Evolutionary conservation across 345 rosid species (phyloP), one percentile per base, ranked within the genome.

Genomic region (Nasturtium officinale): DNA sequence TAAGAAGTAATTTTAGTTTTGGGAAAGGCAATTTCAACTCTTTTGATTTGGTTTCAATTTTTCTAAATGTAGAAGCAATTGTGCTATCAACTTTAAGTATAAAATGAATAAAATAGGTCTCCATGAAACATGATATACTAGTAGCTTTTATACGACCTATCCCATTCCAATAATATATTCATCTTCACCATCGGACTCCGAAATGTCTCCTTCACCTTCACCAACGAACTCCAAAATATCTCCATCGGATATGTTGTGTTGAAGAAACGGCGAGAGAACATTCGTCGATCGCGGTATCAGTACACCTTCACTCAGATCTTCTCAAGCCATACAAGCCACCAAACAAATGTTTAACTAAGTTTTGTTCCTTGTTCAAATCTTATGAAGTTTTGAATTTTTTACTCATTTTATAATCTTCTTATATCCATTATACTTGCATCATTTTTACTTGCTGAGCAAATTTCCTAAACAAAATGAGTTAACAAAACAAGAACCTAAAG

Each of bases 191-290:
- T 23, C 25, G 25, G 25, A 23, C 25, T 23, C 25, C 25, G 25
- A 23, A 23, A 23, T 23, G 25, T 23, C 25, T 23, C 25, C 25
- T 1, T 23, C 25, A 1, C 25, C 25, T 23, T 23, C 25, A 23
- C 25, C 25, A 23, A 1, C 25, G 25, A 1, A 23, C 25, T 23
- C 25, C 25, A 55, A 45, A 47, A 45, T 25, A 35, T 40, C 77
- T 64, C 80, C 77, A 28, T 50, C 67, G 96, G 86, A 8, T 17
- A 76, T 28, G 81, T 87, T 28, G 81, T 87, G 57, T 79, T 82
- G 73, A 89, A 85, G 85, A 86, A 83, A 85, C 86, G 98, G 65
- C 85, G 73, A 51, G 86, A 93, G 1, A 93, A 93, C 40, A 23
- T 85, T 26, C 81, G 88, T 61, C 64, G 96, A 28, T 66, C 90